Percentiles rank a stretch among this genome's conserved stretches.
phyloP scores from a whole-genome alignment of 208 protist genomes.

The Herpetomonas tarakana region DNA sequence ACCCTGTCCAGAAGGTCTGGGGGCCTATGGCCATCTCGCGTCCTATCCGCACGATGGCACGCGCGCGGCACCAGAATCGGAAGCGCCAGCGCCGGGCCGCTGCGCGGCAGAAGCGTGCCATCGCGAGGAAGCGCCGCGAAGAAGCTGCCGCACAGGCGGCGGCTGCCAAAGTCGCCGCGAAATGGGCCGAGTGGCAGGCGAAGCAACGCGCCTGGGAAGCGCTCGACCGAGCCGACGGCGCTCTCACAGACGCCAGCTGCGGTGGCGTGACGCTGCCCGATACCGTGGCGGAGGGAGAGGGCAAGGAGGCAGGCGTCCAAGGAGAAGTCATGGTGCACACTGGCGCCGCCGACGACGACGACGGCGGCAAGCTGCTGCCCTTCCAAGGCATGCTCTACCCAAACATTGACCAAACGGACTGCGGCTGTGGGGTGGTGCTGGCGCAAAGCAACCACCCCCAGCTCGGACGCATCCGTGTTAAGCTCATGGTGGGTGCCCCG shows the following conservation, averaged over 20 bases:
- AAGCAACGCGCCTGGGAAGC: conserved; percentile 16
- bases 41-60: conserved; percentile 26
- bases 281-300: too few relatives aligned
- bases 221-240: too few relatives aligned
- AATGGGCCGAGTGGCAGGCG: not conserved
- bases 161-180: conserved; percentile 3
- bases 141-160: conserved; percentile 9
- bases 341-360: too few relatives aligned
- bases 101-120: not conserved
- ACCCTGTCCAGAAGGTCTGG: conserved; percentile 36
- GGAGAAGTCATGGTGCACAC: too few relatives aligned
- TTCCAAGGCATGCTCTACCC: conserved; percentile 64
- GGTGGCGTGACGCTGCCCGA: too few relatives aligned
- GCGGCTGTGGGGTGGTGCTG: conserved; percentile 42
- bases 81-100: not conserved
- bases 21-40: conserved; percentile 31
- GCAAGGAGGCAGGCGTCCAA: too few relatives aligned
- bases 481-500: conserved; percentile 28
- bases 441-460: conserved; percentile 28
- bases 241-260: too few relatives aligned
- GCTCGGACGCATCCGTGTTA: conserved; percentile 27
- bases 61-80: conserved; percentile 13
- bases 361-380: too few relatives aligned
- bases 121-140: conserved; percentile 7
- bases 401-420: conserved; percentile 51